Evolutionary conservation across 129 eudicot genomes (phyloP), one percentile per base, ranked within the genome.

Genomic region (Flaveria bidentis): DNA sequence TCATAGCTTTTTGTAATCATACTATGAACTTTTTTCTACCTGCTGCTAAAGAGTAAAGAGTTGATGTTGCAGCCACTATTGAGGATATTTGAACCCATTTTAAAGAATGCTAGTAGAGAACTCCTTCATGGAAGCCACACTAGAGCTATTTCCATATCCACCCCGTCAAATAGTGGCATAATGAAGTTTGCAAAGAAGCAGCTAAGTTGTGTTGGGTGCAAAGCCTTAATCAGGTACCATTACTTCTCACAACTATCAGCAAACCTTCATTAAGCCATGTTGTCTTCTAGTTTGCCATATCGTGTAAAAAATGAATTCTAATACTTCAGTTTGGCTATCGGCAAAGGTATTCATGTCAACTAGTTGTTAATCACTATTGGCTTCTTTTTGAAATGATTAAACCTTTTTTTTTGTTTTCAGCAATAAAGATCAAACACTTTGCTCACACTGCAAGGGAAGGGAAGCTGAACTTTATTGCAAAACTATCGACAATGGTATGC

Each of bases 141-240:
- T 12, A 80, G 97, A 89, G 84, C 99, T 55, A 91, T 95, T 74
- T 91, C 99, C 60, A 91, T 91, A 39, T 86, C 99, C 36, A 95
- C 99, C 55, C 99, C 99, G 20, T 89, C 99, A 76, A 91, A 76
- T 67, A 78, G 92, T 69, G 99, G 99, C 71, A 91, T 95, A 74
- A 95, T 95, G 99, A 95, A 76, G 84, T 95, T 89, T 87, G 97
- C 99, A 63, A 91, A 89, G 81, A 91, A 95, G 81, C 92, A 95
- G 51, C 90, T 87, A 30, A 85, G 92, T 73, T 95, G 99, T 85
- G 84, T 89, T 72, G 99, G 99, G 63, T 95, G 99, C 88, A 95
- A 89, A 80, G 94, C 97, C 33, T 50, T 86, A 69, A 83, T 95
- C 81, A 87, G 99, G 99, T 91, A 80, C 26, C 53, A 6, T 58